Evolutionary conservation across 208 protist genomes (phyloP).

Genomic region (Angomonas deanei): DNA sequence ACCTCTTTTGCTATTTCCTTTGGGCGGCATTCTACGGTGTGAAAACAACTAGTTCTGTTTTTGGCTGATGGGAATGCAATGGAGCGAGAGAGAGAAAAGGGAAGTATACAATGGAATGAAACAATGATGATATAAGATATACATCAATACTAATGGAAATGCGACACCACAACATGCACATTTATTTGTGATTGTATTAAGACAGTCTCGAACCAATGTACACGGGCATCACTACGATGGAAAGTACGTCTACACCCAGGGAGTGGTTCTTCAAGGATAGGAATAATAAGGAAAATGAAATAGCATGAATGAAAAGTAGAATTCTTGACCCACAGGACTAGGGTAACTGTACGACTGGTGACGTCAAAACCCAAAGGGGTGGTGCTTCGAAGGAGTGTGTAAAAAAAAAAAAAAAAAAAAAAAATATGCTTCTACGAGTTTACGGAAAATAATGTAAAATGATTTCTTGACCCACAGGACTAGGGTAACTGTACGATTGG

Average conservation of each 20-base stretch:
- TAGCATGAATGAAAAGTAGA: background rate
- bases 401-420: background rate
- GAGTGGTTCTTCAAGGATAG: too few species aligned
- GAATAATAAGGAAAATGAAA: background rate
- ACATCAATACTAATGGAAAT: too few species aligned
- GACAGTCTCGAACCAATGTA: too few species aligned
- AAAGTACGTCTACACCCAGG: too few species aligned
- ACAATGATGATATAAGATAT: slow-evolving; percentile 3
- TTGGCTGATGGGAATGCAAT: too few species aligned
- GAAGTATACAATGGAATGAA: background rate
- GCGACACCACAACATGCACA: too few species aligned
- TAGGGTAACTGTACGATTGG: background rate
- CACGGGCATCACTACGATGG: too few species aligned
- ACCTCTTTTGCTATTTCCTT: too few species aligned
- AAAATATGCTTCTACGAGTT: background rate
- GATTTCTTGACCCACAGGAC: background rate
- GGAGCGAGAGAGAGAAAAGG: slow-evolving; percentile 1
- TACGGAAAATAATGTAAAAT: background rate
- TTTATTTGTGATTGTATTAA: too few species aligned
- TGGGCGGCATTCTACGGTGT: too few species aligned
- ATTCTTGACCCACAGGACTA: background rate
- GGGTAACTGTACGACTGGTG: background rate
- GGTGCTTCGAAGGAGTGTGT: background rate
- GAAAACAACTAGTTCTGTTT: too few species aligned
- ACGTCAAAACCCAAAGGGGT: background rate